Evolutionary conservation across 1,284 basidiomycete genomes (phyloP).

Genomic region (Phlebopus sp.): DNA sequence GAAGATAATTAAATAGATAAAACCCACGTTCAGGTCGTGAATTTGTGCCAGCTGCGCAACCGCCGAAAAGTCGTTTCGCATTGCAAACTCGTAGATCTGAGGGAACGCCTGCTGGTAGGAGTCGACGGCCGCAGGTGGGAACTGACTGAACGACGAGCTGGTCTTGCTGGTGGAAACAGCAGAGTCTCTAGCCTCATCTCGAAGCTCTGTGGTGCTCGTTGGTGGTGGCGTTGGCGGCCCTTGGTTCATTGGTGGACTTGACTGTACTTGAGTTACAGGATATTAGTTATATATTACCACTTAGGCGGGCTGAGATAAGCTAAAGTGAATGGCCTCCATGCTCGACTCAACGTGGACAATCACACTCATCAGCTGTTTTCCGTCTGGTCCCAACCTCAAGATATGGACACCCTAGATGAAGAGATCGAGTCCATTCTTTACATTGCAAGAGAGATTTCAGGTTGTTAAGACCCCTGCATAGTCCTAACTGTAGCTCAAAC

Average conservation of each 20-base stretch:
- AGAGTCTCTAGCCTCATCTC: constrained; percentile 38
- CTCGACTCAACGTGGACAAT: too few relatives aligned
- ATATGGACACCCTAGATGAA: constrained; percentile 60
- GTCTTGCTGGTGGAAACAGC: constrained; percentile 4
- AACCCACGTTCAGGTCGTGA: constrained; percentile 49
- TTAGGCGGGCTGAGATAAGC: too few relatives aligned
- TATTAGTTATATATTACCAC: too few relatives aligned
- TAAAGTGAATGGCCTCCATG: too few relatives aligned
- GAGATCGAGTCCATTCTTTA: constrained; percentile 85
- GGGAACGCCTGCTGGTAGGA: constrained; percentile 42
- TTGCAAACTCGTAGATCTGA: constrained; percentile 42
- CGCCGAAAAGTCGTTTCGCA: constrained; percentile 40
- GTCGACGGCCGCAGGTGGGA: constrained; percentile 24
- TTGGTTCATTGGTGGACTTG: constrained; percentile 37
- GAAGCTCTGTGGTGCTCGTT: constrained; percentile 50
- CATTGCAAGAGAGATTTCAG: constrained; percentile 82
- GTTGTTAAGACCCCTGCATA: constrained; percentile 35
- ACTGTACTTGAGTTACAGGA: too few relatives aligned
- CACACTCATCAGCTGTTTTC: too few relatives aligned
- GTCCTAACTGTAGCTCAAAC: constrained; percentile 19
- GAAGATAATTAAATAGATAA: not conserved
- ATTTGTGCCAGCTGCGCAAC: constrained; percentile 50
- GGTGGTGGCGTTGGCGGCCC: constrained; percentile 61
- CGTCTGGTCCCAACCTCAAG: constrained; percentile 1
- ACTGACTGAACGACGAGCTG: constrained; percentile 4